A percentile compares a stretch with the other conserved stretches of the same genome.
These are phyloP conservation scores for Alternaria infectoria DNA, from an alignment of 2,329 filamentous ascomycete species.

Conservation along the genomic window DNA sequence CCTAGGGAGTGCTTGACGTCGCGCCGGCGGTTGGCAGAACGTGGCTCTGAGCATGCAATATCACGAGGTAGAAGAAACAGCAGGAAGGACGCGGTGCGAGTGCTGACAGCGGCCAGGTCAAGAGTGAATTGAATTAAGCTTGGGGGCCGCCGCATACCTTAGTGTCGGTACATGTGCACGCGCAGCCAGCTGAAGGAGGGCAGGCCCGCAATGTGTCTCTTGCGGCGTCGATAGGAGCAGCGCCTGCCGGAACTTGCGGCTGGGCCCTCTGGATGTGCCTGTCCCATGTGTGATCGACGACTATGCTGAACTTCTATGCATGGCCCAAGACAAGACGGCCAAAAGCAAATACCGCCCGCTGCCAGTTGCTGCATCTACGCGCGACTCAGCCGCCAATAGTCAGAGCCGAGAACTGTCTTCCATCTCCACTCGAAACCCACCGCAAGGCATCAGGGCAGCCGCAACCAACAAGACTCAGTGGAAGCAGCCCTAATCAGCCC, in stretches of 20 bases:
- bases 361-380: not conserved
- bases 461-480: not conserved
- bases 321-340: not conserved
- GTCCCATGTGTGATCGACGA: constrained; percentile 1
- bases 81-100: not conserved
- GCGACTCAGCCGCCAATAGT: not conserved
- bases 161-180: constrained; percentile 25
- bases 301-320: constrained; percentile 1
- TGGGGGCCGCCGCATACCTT: constrained; percentile 23
- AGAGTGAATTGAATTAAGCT: constrained; percentile 7
- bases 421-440: not conserved
- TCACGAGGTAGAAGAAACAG: not conserved
- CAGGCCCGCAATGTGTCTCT: constrained; percentile 22
- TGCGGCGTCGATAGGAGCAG: constrained; percentile 9
- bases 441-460: not conserved
- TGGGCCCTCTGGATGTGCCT: constrained; percentile 5
- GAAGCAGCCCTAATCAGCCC: not conserved
- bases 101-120: not conserved
- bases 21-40: constrained; percentile 25
- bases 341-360: constrained; percentile 4
- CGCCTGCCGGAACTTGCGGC: constrained; percentile 19
- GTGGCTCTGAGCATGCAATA: constrained; percentile 8
- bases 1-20: constrained; percentile 24
- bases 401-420: not conserved
- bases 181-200: constrained; percentile 18